Conservation (phyloP, 2,329 filamentous ascomycete species). For the Pestalotiopsis sp. region DNA sequence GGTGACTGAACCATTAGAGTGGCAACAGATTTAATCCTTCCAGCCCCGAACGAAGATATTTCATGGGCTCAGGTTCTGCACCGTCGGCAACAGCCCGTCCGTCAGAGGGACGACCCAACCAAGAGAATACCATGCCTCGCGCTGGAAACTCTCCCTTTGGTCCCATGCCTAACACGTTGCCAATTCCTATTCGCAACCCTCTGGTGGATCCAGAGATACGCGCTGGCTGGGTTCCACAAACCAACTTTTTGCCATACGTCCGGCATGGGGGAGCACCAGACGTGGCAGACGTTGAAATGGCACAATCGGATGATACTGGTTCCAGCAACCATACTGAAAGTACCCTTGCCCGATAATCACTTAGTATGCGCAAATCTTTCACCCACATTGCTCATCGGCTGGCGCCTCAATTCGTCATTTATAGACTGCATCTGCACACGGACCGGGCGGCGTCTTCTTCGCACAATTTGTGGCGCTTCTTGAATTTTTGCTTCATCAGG, state of each 20-base stretch:
- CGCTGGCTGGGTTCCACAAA: background rate
- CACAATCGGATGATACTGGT: background rate
- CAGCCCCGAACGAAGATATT: constrained; percentile 1
- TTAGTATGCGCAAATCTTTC: no score
- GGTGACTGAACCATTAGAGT: background rate
- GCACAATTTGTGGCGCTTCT: background rate
- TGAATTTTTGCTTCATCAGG: background rate
- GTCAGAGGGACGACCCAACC: background rate
- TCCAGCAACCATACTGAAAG: no score
- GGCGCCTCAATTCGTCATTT: background rate
- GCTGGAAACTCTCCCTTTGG: background rate
- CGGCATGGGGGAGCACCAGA: background rate
- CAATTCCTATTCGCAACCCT: background rate
- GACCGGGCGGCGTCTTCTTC: background rate
- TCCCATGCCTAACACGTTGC: background rate
- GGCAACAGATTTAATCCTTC: background rate
- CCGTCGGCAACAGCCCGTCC: background rate
- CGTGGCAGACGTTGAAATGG: background rate
- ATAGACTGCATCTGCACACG: background rate
- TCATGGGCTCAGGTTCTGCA: background rate
- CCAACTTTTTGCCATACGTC: background rate
- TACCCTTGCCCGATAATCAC: no score
- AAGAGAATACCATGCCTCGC: background rate
- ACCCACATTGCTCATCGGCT: no score
- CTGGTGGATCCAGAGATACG: background rate